Conservation (phyloP, 208 protist species). For the Trichomonas vaginalis region DNA sequence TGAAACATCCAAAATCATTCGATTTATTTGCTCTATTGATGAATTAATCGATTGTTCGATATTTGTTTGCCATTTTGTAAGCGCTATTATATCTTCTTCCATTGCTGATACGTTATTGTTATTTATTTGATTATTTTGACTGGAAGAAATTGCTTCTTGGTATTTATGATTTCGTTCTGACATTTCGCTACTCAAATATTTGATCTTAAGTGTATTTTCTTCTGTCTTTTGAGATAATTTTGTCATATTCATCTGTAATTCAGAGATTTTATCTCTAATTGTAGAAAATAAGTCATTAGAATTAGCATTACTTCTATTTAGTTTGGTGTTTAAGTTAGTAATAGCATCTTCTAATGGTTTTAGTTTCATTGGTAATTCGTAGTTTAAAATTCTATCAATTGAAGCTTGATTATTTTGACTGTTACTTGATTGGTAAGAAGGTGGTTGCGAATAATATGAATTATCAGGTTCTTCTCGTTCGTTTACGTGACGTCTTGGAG, state of each 20-base stretch:
- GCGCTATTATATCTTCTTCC: background rate
- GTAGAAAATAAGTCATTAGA: background rate
- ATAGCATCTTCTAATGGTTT: background rate
- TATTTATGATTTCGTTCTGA: background rate
- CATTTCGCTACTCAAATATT: background rate
- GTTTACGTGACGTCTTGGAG: background rate
- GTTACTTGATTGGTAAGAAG: background rate
- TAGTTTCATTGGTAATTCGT: background rate
- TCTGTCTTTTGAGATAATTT: background rate
- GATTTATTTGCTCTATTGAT: background rate
- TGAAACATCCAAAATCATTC: background rate
- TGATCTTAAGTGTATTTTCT: background rate
- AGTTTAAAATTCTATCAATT: background rate
- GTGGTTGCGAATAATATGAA: background rate
- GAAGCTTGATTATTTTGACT: background rate
- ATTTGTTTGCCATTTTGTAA: background rate
- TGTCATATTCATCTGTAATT: background rate
- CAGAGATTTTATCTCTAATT: background rate
- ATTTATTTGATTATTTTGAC: background rate
- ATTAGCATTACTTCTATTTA: background rate
- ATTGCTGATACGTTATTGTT: background rate
- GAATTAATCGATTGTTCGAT: background rate
- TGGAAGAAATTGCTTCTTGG: background rate
- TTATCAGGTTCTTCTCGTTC: background rate
- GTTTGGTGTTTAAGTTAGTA: background rate